These are phyloP conservation scores for Psilocybe subaeruginosa DNA, from an alignment of 768 basidiomycete species.

Conservation along the genomic window DNA sequence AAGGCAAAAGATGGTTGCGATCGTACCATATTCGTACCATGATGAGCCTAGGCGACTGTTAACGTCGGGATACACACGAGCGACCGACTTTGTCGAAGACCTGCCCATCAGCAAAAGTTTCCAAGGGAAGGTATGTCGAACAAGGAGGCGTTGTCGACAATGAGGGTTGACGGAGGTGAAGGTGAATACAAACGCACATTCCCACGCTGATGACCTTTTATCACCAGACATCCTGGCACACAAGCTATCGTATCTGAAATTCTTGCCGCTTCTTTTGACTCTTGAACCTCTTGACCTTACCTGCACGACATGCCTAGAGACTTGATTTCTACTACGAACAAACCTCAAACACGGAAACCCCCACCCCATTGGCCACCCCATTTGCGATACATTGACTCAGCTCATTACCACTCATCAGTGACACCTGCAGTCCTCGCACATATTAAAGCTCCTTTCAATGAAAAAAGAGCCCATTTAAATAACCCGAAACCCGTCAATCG, in stretches of 20 bases:
- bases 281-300: not conserved
- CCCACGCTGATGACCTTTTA: conserved; percentile 28
- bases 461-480: conserved; percentile 8
- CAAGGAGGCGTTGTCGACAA: conserved; percentile 17
- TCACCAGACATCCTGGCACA: not conserved
- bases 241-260: not conserved
- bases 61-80: conserved; percentile 87
- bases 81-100: conserved; percentile 74
- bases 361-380: conserved; percentile 37
- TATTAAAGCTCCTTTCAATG: conserved; percentile 31
- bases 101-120: conserved; percentile 59
- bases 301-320: not conserved
- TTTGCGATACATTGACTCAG: conserved; percentile 55
- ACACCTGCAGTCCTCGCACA: conserved; percentile 40
- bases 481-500: conserved; percentile 10
- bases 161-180: conserved; percentile 17
- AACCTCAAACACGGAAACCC: conserved; percentile 5
- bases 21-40: conserved; percentile 95
- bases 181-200: conserved; percentile 21
- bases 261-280: not conserved
- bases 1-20: conserved; percentile 10
- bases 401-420: conserved; percentile 62
- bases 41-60: conserved; percentile 85
- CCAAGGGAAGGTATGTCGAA: conserved; percentile 9
- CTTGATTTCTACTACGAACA: conserved; percentile 21